These are phyloP conservation scores for Bothia castanella DNA, from an alignment of 1,284 basidiomycete genomes.

Conservation along the genomic window DNA sequence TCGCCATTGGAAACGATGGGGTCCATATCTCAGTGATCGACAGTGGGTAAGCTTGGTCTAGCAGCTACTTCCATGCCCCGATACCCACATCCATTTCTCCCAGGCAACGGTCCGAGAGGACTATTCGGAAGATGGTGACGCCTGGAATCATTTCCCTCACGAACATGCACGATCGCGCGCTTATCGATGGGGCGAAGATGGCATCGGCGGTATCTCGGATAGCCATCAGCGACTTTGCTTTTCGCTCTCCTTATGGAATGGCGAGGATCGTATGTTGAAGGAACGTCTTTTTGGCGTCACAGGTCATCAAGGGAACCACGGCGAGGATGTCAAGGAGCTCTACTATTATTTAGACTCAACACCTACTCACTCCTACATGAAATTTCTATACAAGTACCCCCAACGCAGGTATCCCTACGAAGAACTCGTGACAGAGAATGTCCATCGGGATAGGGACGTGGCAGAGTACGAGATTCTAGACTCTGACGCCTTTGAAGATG, in stretches of 20 bases:
- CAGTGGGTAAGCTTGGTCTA: slow-evolving; percentile 75
- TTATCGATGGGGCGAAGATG: slow-evolving; percentile 98
- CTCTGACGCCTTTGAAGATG: slow-evolving; percentile 87
- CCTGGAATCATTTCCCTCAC: slow-evolving; percentile 97
- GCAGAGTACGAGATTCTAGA: slow-evolving; percentile 93
- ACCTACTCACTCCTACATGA: slow-evolving; percentile 99
- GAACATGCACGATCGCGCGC: slow-evolving; percentile 91
- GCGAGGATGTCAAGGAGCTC: slow-evolving; percentile 97
- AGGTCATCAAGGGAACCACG: slow-evolving; percentile 96
- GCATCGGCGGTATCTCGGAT: slow-evolving; percentile 93
- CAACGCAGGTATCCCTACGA: slow-evolving; percentile 92
- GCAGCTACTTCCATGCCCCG: background rate
- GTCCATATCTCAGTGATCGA: slow-evolving; percentile 93
- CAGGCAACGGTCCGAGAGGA: slow-evolving; percentile 97
- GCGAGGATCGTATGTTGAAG: slow-evolving; percentile 90
- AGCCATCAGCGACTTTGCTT: slow-evolving; percentile 95
- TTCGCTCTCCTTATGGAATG: slow-evolving; percentile 92
- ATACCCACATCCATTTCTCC: slow-evolving; percentile 9
- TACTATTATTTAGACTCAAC: slow-evolving; percentile 99
- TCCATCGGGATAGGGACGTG: slow-evolving; percentile 80
- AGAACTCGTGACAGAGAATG: slow-evolving; percentile 83
- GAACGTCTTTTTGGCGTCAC: slow-evolving; percentile 95
- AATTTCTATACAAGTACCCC: slow-evolving; percentile 97
- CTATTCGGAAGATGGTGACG: slow-evolving; percentile 94
- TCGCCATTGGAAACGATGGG: slow-evolving; percentile 97